Evolutionary conservation across 1,284 basidiomycete species (phyloP).

Genomic region (Sparassis latifolia): DNA sequence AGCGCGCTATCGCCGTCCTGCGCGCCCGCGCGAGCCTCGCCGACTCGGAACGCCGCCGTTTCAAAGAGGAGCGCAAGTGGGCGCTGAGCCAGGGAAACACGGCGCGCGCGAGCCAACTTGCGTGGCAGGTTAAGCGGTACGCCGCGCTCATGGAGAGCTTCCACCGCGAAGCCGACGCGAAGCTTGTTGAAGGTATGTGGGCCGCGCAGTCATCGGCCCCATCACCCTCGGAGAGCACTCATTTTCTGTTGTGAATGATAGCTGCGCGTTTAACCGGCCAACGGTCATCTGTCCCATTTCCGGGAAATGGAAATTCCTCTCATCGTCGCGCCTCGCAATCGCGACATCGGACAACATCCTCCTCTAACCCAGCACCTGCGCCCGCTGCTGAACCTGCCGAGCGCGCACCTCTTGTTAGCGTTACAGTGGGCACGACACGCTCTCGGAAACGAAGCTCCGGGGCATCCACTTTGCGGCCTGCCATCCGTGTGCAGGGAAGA

Average conservation of each 20-base stretch:
- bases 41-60: conserved; percentile 72
- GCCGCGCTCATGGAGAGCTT: conserved; percentile 74
- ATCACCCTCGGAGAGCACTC: background rate
- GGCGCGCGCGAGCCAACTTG: conserved; percentile 68
- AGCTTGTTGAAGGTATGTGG: conserved; percentile 55
- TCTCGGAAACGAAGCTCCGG: conserved; percentile 23
- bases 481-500: conserved; percentile 24
- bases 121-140: conserved; percentile 75
- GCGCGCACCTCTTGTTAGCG: conserved; percentile 17
- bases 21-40: conserved; percentile 71
- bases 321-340: conserved; percentile 14
- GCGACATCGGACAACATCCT: conserved; percentile 12
- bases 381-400: conserved; percentile 3
- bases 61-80: conserved; percentile 81
- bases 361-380: conserved; percentile 3
- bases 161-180: conserved; percentile 69
- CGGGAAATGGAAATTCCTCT: too few relatives aligned
- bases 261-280: conserved; percentile 15
- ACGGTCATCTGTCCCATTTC: too few relatives aligned
- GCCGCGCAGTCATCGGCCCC: background rate
- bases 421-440: conserved; percentile 19
- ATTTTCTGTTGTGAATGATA: conserved; percentile 6
- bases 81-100: conserved; percentile 68
- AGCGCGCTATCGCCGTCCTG: conserved; percentile 64
- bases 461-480: conserved; percentile 20